Percentiles rank a stretch among this genome's conserved stretches.
Evolutionary conservation across 768 basidiomycete genomes (phyloP).

Genomic region (Psilocybe sp.): DNA sequence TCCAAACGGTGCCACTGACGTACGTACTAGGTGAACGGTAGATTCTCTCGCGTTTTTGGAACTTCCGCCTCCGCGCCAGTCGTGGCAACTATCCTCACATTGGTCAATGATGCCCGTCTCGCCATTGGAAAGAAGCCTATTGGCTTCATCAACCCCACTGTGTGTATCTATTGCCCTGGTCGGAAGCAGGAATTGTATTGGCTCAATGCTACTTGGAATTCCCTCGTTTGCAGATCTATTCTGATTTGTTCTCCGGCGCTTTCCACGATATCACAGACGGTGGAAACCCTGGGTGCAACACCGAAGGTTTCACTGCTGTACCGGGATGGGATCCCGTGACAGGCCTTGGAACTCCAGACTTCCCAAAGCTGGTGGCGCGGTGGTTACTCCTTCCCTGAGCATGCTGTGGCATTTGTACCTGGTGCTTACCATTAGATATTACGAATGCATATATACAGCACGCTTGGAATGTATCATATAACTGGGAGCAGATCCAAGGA

Average conservation of each 20-base stretch:
- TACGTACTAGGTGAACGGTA: slow-evolving; percentile 28
- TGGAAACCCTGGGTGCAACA: slow-evolving; percentile 43
- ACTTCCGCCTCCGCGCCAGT: slow-evolving; percentile 50
- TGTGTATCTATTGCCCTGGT: slow-evolving; percentile 19
- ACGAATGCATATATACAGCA: no score
- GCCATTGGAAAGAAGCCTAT: slow-evolving; percentile 36
- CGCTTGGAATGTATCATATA: no score
- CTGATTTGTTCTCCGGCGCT: slow-evolving; percentile 32
- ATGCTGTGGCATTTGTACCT: not conserved
- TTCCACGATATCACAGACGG: slow-evolving; percentile 50
- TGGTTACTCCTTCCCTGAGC: slow-evolving; percentile 29
- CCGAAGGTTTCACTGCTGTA: slow-evolving; percentile 30
- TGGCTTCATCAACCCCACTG: slow-evolving; percentile 46
- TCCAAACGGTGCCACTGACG: not conserved
- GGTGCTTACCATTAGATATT: no score
- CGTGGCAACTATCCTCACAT: slow-evolving; percentile 43
- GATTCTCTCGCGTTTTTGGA: slow-evolving; percentile 39
- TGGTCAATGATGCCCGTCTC: slow-evolving; percentile 53
- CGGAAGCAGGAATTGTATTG: not conserved
- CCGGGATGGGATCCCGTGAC: slow-evolving; percentile 44
- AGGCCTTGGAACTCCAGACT: slow-evolving; percentile 49
- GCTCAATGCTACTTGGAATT: not conserved
- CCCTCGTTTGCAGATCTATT: slow-evolving; percentile 36
- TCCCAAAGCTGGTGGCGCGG: slow-evolving; percentile 28
- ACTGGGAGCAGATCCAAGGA: no score